These are phyloP conservation scores for Chlamydomonas asymmetrica DNA, from an alignment of 139 green algal genomes.

Conservation along the genomic window DNA sequence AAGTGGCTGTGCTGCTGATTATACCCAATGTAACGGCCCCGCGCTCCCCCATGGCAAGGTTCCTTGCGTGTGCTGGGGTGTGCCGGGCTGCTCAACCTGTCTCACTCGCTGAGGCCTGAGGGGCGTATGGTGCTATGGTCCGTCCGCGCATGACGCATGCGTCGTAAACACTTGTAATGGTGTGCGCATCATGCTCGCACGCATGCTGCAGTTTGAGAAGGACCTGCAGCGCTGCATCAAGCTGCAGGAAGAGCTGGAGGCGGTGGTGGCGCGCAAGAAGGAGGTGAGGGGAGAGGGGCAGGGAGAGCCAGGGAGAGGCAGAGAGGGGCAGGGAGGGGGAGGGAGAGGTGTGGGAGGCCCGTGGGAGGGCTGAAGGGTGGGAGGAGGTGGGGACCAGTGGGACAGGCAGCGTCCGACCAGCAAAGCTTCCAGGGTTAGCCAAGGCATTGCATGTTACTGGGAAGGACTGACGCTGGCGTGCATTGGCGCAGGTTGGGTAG, in stretches of 20 bases:
- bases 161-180: not conserved
- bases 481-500: no score
- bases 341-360: not conserved
- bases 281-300: slow-evolving; percentile 42
- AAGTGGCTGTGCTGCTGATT: not conserved
- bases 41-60: no score
- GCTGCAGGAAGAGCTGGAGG: slow-evolving; percentile 68
- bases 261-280: slow-evolving; percentile 69
- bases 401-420: no score
- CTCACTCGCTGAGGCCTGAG: not conserved
- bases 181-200: not conserved
- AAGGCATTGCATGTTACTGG: not conserved
- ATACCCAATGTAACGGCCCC: no score
- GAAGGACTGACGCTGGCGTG: not conserved
- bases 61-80: not conserved
- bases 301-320: not conserved
- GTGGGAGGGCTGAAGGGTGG: no score
- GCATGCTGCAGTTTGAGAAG: slow-evolving; percentile 59
- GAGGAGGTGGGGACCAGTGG: no score
- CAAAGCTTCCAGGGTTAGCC: not conserved
- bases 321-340: not conserved
- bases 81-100: not conserved
- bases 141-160: not conserved
- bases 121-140: not conserved
- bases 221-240: slow-evolving; percentile 62